phyloP scores from a whole-genome alignment of 2,329 filamentous ascomycete species.

The Arthrobotrys megalospora region DNA sequence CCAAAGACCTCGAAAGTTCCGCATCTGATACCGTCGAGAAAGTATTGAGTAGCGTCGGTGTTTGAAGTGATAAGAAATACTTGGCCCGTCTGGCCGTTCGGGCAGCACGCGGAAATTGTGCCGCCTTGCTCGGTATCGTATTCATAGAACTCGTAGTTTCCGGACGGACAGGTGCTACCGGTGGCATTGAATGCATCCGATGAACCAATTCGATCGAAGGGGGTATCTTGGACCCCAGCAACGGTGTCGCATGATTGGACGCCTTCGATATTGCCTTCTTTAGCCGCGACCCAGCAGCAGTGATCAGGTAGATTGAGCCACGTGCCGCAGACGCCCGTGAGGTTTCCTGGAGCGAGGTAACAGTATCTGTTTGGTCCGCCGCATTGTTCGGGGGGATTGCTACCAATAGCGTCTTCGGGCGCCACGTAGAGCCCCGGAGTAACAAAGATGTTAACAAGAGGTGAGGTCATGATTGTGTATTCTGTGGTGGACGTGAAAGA shows the following conservation, averaged over 20 bases:
- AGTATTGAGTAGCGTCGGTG: not conserved
- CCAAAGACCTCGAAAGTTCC: conserved; percentile 12
- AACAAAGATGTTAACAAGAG: not conserved
- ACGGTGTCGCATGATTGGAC: not conserved
- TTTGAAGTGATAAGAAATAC: not conserved
- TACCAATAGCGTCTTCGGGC: not conserved
- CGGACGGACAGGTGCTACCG: conserved; percentile 1
- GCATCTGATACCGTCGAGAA: not conserved
- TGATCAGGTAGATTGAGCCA: conserved; percentile 1
- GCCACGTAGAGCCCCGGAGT: not conserved
- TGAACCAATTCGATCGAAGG: conserved; percentile 7
- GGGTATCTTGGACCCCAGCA: not conserved
- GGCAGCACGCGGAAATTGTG: not conserved
- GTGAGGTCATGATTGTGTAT: conserved; percentile 1
- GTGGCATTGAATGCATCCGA: conserved; percentile 19
- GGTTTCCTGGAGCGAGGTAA: conserved; percentile 2
- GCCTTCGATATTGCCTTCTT: not conserved
- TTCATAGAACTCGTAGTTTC: conserved; percentile 6
- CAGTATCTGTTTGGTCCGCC: conserved; percentile 3
- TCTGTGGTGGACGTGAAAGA: not conserved
- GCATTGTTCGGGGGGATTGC: not conserved
- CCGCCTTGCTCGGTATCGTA: not conserved
- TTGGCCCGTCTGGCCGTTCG: conserved; percentile 19
- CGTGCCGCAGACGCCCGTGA: conserved; percentile 15
- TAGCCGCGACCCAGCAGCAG: conserved; percentile 9